These are phyloP conservation scores for Annulohypoxylon stygium DNA, from an alignment of 495 filamentous ascomycete genomes.

Conservation along the genomic window DNA sequence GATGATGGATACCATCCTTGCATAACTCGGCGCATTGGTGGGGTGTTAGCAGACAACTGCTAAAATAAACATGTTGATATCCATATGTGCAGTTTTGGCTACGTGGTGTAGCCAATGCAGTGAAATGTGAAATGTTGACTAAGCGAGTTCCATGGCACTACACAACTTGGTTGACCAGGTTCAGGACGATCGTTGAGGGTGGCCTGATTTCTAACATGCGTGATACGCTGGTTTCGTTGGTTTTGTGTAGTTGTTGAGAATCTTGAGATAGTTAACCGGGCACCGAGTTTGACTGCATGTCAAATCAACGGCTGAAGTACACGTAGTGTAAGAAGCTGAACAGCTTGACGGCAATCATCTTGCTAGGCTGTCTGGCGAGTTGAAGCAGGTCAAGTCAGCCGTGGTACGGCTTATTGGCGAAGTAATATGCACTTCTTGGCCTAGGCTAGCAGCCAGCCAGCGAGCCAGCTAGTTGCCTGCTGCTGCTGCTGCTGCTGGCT, in stretches of 20 bases:
- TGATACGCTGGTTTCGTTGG: slow-evolving; percentile 1
- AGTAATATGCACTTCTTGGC: not conserved
- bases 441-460: not conserved
- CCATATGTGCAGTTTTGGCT: not conserved
- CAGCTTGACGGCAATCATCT: not conserved
- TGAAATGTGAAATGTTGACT: slow-evolving; percentile 8
- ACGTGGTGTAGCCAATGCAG: slow-evolving; percentile 8
- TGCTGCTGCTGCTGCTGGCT: no score
- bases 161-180: slow-evolving; percentile 9
- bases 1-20: slow-evolving; percentile 7
- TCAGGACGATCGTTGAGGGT: slow-evolving; percentile 21
- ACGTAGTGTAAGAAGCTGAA: slow-evolving; percentile 4
- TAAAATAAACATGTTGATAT: not conserved
- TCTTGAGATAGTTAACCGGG: slow-evolving; percentile 6
- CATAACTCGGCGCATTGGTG: slow-evolving; percentile 18
- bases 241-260: not conserved
- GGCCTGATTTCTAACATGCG: slow-evolving; percentile 25
- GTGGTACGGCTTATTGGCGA: not conserved
- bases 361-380: not conserved
- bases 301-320: slow-evolving; percentile 8
- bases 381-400: not conserved
- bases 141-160: slow-evolving; percentile 14
- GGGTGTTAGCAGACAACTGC: not conserved
- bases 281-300: slow-evolving; percentile 22
- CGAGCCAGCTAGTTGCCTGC: no score